Evolutionary conservation across 208 protist genomes (phyloP).

Genomic region (Zelonia costaricensis): DNA sequence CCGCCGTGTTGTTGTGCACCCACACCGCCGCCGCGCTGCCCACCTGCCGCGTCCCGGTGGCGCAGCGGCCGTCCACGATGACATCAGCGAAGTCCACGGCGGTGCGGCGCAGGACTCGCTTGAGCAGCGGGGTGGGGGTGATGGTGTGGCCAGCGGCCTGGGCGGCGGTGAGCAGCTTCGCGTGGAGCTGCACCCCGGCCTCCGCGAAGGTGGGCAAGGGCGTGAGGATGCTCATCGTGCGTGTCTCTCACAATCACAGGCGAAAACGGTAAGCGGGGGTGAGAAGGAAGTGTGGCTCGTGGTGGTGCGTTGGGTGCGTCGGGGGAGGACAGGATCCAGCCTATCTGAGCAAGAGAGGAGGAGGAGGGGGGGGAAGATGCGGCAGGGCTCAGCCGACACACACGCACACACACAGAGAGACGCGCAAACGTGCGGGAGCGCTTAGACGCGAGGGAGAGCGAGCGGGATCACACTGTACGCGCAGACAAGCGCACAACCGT

Average conservation of each 20-base stretch:
- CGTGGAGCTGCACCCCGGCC: constrained; percentile 39
- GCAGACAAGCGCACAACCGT: too few species aligned
- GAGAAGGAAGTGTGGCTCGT: too few species aligned
- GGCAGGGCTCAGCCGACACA: too few species aligned
- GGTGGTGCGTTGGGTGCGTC: too few species aligned
- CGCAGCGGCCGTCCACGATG: constrained; percentile 66
- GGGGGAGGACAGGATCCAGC: too few species aligned
- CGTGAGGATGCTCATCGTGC: constrained; percentile 2
- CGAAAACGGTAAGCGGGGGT: too few species aligned
- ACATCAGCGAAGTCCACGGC: constrained; percentile 64
- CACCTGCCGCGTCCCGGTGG: constrained; percentile 29
- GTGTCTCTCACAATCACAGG: too few species aligned
- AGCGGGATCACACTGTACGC: too few species aligned
- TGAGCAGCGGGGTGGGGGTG: constrained; percentile 48
- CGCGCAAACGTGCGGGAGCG: constrained; percentile 9
- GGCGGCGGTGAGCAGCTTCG: constrained; percentile 35
- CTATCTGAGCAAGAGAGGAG: too few species aligned
- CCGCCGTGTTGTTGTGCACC: constrained; percentile 32
- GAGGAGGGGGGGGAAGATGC: too few species aligned
- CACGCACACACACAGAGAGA: constrained; percentile 1
- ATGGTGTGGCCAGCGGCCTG: constrained; percentile 13
- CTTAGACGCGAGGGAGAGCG: too few species aligned
- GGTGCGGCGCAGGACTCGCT: constrained; percentile 53
- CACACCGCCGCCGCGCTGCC: constrained; percentile 45
- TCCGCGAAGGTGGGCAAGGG: constrained; percentile 20